Base-by-base conservation (phyloP, 441 rosid species). In the Croton setiger region DNA sequence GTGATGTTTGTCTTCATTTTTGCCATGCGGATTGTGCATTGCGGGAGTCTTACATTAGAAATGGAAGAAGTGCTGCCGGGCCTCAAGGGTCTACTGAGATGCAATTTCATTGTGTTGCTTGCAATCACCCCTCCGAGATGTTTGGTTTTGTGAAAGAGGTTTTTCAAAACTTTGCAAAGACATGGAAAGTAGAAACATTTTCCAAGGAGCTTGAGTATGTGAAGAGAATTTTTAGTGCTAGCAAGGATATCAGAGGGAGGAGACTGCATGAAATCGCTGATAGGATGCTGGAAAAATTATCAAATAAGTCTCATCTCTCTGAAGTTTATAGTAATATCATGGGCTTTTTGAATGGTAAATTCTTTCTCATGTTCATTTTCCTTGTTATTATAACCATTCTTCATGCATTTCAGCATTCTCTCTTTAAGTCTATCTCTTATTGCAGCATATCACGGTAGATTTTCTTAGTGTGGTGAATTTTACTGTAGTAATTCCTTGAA, bases 71-170 rank as follows among this genome's bases (percentile, higher is more conserved):
- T 74, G 87, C 85, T 1, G 72, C 86, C 54, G 84, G 82, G 62
- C 59, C 77, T 60, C 90, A 82, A 63, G 97, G 85, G 54, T 74
- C 74, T 56, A 80, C 88, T 1, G 98, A 92, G 85, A 86, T 89
- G 93, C 99, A 92, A 76, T 92, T 92, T 74, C 91, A 89, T 72
- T 96, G 99, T 39, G 87, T 91, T 56, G 98, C 99, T 11, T 96
- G 99, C 78, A 83, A 81, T 79, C 97, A 92, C 77, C 98, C 96
- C 54, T 96, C 99, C n/a, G 98, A 96, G 83, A 91, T 96, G 99
- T 92, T 92, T 84, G 99, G 99, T 35, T 96, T 92, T 78, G 98
- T 96, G 71, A 96, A 92, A 80, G 99, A 91, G 76, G 99, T 96
- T 70, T 96, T 92, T 73, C 90, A 77, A 54, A 84, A 86, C 77